Percentiles rank a stretch among this genome's conserved stretches.
Evolutionary conservation across 495 filamentous ascomycete genomes (phyloP).

Genomic region (Penicillium argentinense): DNA sequence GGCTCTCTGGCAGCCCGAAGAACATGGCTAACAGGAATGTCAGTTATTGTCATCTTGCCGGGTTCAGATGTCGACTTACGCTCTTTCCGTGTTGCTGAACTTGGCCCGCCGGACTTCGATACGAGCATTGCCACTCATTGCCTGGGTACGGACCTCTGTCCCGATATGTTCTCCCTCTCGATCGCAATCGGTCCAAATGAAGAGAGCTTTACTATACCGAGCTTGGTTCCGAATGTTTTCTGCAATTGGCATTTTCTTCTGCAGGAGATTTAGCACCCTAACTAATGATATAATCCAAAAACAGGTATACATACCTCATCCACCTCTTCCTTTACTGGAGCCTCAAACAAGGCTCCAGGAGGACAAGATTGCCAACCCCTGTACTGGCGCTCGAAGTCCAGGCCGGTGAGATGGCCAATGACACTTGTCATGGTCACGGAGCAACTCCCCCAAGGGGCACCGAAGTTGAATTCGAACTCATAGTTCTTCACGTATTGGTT

Average conservation of each 20-base stretch:
- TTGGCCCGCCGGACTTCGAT: constrained; percentile 81
- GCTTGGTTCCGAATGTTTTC: constrained; percentile 82
- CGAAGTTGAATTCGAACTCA: constrained; percentile 84
- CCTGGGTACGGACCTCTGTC: constrained; percentile 83
- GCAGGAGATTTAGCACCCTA: constrained; percentile 16
- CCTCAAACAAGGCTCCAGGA: constrained; percentile 79
- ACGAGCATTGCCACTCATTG: constrained; percentile 65
- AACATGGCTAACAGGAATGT: constrained; percentile 57
- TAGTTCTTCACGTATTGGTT: constrained; percentile 91
- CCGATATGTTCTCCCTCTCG: constrained; percentile 97
- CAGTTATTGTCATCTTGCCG: background rate
- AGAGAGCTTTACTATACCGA: constrained; percentile 64
- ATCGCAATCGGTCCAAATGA: constrained; percentile 99
- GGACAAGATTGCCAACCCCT: constrained; percentile 78
- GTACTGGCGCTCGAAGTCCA: constrained; percentile 69
- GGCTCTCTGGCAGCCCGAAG: constrained; percentile 78
- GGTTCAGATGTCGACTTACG: constrained; percentile 49
- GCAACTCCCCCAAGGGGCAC: constrained; percentile 74
- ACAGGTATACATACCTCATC: constrained; percentile 48
- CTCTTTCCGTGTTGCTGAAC: constrained; percentile 95
- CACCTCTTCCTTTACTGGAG: constrained; percentile 65
- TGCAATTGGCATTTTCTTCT: constrained; percentile 81
- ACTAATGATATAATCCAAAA: too few species aligned
- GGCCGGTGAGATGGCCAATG: constrained; percentile 73
- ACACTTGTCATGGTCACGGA: constrained; percentile 91